Percentiles rank a stretch among this genome's conserved stretches.
Evolutionary conservation across 2,329 filamentous ascomycete species (phyloP).

Genomic region (Trichoderma harzianum): DNA sequence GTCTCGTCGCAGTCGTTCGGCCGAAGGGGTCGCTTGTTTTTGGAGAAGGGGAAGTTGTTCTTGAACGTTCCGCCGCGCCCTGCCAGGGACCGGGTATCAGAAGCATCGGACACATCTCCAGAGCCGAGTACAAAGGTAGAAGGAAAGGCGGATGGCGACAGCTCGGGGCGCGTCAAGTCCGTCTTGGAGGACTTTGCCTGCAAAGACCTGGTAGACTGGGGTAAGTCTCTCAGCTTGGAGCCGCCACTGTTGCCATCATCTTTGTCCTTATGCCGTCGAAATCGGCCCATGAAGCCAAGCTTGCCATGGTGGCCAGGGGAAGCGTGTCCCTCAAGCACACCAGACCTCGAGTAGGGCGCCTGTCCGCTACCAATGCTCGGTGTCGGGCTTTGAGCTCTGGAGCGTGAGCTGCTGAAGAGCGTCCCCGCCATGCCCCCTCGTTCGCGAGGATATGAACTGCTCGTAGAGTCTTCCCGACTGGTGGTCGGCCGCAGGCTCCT

Average conservation of each 20-base stretch:
- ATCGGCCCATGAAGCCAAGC: conserved; percentile 48
- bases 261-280: conserved; percentile 53
- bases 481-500: conserved; percentile 66
- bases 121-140: conserved; percentile 28
- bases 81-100: conserved; percentile 27
- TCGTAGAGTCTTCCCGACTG: conserved; percentile 65
- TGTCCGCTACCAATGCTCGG: conserved; percentile 66
- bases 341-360: conserved; percentile 46
- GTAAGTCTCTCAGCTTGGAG: conserved; percentile 45
- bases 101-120: conserved; percentile 30
- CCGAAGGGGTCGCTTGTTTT: conserved; percentile 49
- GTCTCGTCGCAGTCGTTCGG: conserved; percentile 55
- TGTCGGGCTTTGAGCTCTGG: conserved; percentile 75
- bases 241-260: conserved; percentile 42
- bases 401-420: conserved; percentile 44
- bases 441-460: conserved; percentile 51
- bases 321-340: conserved; percentile 51
- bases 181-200: conserved; percentile 47
- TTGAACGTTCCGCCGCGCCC: conserved; percentile 51
- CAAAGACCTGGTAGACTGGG: conserved; percentile 53
- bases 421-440: conserved; percentile 41
- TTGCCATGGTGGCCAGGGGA: conserved; percentile 56
- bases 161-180: conserved; percentile 42
- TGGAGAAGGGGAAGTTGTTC: conserved; percentile 61
- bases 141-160: conserved; percentile 38